Evolutionary conservation across 345 rosid species (phyloP).

Genomic region (Streptanthus diversifolius): DNA sequence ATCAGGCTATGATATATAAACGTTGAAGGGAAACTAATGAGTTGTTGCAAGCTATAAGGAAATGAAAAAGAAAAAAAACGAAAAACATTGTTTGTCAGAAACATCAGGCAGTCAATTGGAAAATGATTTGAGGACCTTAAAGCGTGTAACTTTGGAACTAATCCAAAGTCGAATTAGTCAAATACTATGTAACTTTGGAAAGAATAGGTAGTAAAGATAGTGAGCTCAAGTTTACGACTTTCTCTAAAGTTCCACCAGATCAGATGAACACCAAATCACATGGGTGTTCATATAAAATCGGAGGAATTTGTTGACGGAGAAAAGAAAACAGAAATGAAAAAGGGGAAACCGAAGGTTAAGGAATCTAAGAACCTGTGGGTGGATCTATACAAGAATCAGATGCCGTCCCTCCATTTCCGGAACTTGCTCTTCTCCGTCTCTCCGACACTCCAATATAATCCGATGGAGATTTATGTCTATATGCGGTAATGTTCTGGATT

Average conservation of each 20-base stretch:
- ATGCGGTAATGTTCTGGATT: neutral
- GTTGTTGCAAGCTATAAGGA: constrained; percentile 40
- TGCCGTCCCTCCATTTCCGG: constrained; percentile 18
- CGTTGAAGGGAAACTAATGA: constrained; percentile 51
- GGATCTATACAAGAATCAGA: constrained; percentile 29
- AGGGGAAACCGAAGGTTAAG: neutral
- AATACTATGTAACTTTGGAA: constrained; percentile 2
- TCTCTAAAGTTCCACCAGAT: neutral
- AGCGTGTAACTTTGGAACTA: neutral
- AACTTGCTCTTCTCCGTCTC: neutral
- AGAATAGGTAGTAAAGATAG: neutral
- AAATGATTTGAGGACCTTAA: neutral
- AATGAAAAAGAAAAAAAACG: constrained; percentile 22
- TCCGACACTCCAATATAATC: neutral
- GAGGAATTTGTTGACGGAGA: neutral
- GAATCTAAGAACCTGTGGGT: constrained; percentile 28
- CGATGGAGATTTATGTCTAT: neutral
- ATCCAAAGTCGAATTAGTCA: neutral
- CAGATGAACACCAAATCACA: constrained; percentile 14
- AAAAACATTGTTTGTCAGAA: constrained; percentile 40
- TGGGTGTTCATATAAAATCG: neutral
- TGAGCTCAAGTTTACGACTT: constrained; percentile 8
- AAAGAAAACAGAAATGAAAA: neutral
- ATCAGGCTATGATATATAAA: constrained; percentile 51
- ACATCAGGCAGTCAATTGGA: constrained; percentile 35